Base-by-base conservation (phyloP, 1,284 basidiomycete genomes). In the Ceratobasidium sp. region DNA sequence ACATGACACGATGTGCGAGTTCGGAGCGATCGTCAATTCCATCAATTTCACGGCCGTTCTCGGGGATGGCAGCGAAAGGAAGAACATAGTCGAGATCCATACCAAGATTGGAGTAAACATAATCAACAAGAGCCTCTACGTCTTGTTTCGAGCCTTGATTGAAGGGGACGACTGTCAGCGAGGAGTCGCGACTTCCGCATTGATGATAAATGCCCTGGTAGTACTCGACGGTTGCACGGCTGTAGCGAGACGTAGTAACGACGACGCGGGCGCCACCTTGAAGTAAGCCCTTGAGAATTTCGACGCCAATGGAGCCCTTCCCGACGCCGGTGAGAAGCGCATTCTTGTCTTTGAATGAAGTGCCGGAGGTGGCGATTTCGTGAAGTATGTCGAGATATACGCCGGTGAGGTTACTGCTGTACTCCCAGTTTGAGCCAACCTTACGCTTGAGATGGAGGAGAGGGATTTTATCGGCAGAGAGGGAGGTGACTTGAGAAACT, bases 141-240 rank as follows among this genome's bases (percentile, higher is more conserved):
- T 99, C 97, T 81, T 98, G 96, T 83, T 94, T 96, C 14, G 97
- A 98, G 60, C 92, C 96, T 82, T 97, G 96, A 80, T 99, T 99
- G 89, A 98, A 98, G 41, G 97, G 97, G 34, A 99, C 96, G 57
- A 99, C 96, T 18, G 96, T 97, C 64, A 99, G 87, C 46, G 95
- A 93, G 45, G 97, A 97, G 34, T 96, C 97, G 76, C 94, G 92
- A 78, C 94, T 94, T 50, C 97, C 97, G 78, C 92, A 92, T 77
- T 93, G 91, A 82, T 99, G 97, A 88, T 94, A 99, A 82, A 99
- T 97, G 72, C 90, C 91, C 82, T 99, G 97, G 83, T 99, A 99
- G 83, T 97, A 99, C 82, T 98, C 96, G 75, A 99, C 96, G 8
- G 93, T 95, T 59, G 91, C 89, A 75, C 96, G 93, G 80, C 86